Evolutionary conservation across 176 grass and related monocot genomes (phyloP), one percentile per base, ranked within the genome.

Genomic region (Dendrocalamus sinicus): DNA sequence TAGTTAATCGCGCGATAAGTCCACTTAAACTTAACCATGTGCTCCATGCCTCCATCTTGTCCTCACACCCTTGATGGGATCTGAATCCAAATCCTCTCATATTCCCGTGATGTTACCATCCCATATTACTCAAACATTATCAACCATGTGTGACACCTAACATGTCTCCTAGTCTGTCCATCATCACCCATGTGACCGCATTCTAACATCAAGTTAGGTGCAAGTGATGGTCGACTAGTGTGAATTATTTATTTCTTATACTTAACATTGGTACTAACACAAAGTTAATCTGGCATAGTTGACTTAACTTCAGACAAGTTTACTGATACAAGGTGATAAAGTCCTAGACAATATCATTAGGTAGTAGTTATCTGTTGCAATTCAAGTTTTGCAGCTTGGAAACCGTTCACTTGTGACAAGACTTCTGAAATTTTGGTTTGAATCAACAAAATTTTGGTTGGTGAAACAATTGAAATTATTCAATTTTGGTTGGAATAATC

Each of bases 131-230:
- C 59, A 80, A 87, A 71, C 90, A 87, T 82, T 46, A 88, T 83
- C 89, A 87, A 84, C 82, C 90, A 94, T 97, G 83, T 86, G 76
- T 74, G 76, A 28, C 85, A 92, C 90, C 88, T 94, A 91, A 89
- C 89, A 76, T 94, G 86, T 88, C 90, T 81, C 90, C 81, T 86
- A 72, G 60, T 55, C 87, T 81, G 72, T 76, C 70, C 84, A 76
- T 55, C 51, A 77, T 85, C 81, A 91, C 45, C 85, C 94, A 92
- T 94, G 92, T 94, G 92, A 83, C 53, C 19, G 69, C 90, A 87
- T 94, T 92, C 93, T 70, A 88, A 76, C 85, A 71, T 64, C 43
- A 72, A 53, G 39, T 45, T 79, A 58, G 78, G 67, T 9, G 52
- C 35, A 32, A 76, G 67, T 62, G 41, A 55, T 22, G 76, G 81